phyloP scores from a whole-genome alignment of 352 stramenopile genomes.

The Lagenidium giganteum region DNA sequence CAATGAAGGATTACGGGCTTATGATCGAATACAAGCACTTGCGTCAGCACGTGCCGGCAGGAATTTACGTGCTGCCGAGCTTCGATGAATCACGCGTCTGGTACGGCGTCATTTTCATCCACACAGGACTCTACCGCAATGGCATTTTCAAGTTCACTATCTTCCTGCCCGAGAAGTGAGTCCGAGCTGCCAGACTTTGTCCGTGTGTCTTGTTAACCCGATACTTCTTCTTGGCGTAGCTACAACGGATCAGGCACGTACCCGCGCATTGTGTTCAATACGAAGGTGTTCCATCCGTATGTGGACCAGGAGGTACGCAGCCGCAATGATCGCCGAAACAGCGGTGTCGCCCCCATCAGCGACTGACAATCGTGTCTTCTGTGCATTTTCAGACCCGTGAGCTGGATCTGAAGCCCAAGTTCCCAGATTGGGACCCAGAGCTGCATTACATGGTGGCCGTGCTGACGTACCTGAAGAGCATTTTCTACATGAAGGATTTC shows the following conservation, averaged over 20 bases:
- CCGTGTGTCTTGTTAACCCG: constrained; percentile 7
- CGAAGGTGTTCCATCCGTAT: constrained; percentile 92
- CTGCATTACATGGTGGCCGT: constrained; percentile 95
- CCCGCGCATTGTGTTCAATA: constrained; percentile 91
- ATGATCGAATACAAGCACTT: constrained; percentile 98
- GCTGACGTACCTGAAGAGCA: constrained; percentile 96
- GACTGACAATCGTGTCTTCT: neutral
- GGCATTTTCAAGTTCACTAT: constrained; percentile 97
- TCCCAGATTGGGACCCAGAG: constrained; percentile 91
- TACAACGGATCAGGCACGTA: constrained; percentile 94
- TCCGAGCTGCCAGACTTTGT: neutral
- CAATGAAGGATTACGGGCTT: constrained; percentile 93
- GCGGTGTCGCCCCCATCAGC: no score
- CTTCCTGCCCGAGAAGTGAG: constrained; percentile 63
- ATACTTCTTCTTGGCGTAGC: no score
- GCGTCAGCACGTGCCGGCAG: constrained; percentile 90
- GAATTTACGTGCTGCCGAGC: constrained; percentile 94
- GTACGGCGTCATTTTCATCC: constrained; percentile 95
- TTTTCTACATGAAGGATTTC: constrained; percentile 98
- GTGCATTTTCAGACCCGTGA: constrained; percentile 58
- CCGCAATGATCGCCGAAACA: neutral
- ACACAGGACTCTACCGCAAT: constrained; percentile 93
- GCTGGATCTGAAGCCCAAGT: constrained; percentile 89
- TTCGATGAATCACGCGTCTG: constrained; percentile 91
- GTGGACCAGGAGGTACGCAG: constrained; percentile 66